Base-by-base conservation (phyloP, 352 stramenopile genomes). In the Phytopythium mirpurense region DNA sequence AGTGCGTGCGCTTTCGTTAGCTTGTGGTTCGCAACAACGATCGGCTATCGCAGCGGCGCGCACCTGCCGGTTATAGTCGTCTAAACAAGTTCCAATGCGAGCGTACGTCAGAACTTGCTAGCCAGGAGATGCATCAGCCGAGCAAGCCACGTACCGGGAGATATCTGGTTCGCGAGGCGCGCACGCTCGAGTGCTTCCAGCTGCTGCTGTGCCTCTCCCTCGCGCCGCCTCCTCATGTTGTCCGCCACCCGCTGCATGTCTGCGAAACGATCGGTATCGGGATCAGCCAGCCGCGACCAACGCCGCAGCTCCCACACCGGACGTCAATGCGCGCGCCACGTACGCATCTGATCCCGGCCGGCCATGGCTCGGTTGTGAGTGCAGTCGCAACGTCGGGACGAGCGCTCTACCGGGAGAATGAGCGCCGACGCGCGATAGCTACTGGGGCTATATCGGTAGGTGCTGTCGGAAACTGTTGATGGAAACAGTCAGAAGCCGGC, bases 11-110 rank as follows among this genome's bases (percentile, higher is more conserved):
- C n/a, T n/a, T n/a, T n/a, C n/a, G n/a, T n/a, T n/a, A n/a, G n/a
- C n/a, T n/a, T n/a, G n/a, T n/a, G n/a, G n/a, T n/a, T n/a, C n/a
- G n/a, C n/a, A n/a, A n/a, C n/a, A n/a, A n/a, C n/a, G n/a, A n/a
- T n/a, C n/a, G n/a, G n/a, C 4, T 15, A 6, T 9, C 3, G 11
- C 11, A 48, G 24, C 44, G 3, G 5, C 23, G 26, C 53, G 35
- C 31, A 77, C 70, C 65, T 81, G 68, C 47, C 58, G 70, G 56
- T 78, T 78, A 56, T 78, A 81, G 56, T 76, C 68, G 36, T 72
- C 68, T 81, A 7, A n/a, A n/a, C n/a, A n/a, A n/a, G n/a, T n/a
- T n/a, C n/a, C 24, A 57, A 50, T 9, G n/a, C 26, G 19, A 18
- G 26, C 24, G 11, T n/a, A n/a, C n/a, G n/a, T n/a, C n/a, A n/a